Percentiles rank a stretch among this genome's conserved stretches.
Evolutionary conservation across 2,329 filamentous ascomycete species (phyloP).

Genomic region (Fusarium dimerum): DNA sequence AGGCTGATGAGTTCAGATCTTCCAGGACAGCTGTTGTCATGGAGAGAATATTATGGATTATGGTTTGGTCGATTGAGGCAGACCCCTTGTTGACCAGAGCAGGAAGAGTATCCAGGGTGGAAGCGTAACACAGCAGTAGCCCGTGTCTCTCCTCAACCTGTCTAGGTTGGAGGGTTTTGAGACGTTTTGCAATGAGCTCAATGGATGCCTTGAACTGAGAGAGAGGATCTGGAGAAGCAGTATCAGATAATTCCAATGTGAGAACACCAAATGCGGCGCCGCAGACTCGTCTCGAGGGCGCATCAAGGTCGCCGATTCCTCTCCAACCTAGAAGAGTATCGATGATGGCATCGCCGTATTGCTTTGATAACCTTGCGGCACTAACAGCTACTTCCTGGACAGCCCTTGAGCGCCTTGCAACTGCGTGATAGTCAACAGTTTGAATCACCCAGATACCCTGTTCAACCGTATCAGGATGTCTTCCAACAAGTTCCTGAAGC

Average conservation of each 20-base stretch:
- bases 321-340: slow-evolving; percentile 79
- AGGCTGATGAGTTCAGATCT: slow-evolving; percentile 43
- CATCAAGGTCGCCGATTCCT: slow-evolving; percentile 80
- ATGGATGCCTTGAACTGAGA: slow-evolving; percentile 38
- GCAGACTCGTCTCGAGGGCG: slow-evolving; percentile 69
- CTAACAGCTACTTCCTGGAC: slow-evolving; percentile 74
- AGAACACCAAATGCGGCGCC: slow-evolving; percentile 69
- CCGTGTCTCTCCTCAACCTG: slow-evolving; percentile 73
- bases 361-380: slow-evolving; percentile 66
- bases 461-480: slow-evolving; percentile 82
- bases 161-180: slow-evolving; percentile 49
- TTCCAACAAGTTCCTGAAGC: slow-evolving; percentile 88
- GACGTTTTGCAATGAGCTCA: slow-evolving; percentile 43
- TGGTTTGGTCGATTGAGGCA: slow-evolving; percentile 18
- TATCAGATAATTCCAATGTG: slow-evolving; percentile 41
- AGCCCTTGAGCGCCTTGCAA: slow-evolving; percentile 82
- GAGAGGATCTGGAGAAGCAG: slow-evolving; percentile 16
- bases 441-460: slow-evolving; percentile 87
- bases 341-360: slow-evolving; percentile 70
- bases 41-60: slow-evolving; percentile 32
- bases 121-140: slow-evolving; percentile 61
- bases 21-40: slow-evolving; percentile 39
- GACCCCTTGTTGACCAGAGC: slow-evolving; percentile 23
- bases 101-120: slow-evolving; percentile 53
- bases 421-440: slow-evolving; percentile 87